These are phyloP conservation scores for Mycena pura DNA, from an alignment of 768 basidiomycete genomes.

Conservation along the genomic window DNA sequence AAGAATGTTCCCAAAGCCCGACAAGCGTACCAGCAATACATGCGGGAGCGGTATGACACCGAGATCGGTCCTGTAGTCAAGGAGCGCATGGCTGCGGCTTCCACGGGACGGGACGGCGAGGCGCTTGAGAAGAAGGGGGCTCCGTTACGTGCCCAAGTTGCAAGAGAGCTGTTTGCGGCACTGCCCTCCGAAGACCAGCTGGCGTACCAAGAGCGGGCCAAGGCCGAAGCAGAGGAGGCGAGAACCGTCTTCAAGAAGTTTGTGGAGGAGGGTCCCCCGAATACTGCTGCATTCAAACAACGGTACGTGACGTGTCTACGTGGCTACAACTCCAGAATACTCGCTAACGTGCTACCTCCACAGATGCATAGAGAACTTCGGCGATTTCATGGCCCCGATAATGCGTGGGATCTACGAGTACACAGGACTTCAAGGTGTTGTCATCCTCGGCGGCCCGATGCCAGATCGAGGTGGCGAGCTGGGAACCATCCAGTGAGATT, in stretches of 20 bases:
- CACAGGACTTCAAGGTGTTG: neutral
- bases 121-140: too few species aligned
- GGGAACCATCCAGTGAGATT: constrained; percentile 5
- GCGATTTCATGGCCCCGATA: neutral
- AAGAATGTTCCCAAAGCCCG: neutral
- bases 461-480: constrained; percentile 2
- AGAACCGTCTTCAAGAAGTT: neutral
- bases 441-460: constrained; percentile 7
- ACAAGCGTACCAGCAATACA: constrained; percentile 12
- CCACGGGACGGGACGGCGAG: neutral
- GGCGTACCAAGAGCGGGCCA: neutral
- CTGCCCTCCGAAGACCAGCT: neutral
- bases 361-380: constrained; percentile 5
- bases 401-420: constrained; percentile 1
- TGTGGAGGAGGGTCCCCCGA: neutral
- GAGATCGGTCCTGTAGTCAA: neutral
- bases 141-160: neutral
- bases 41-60: neutral
- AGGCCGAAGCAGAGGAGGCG: neutral
- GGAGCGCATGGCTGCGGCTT: neutral
- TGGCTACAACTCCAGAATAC: too few species aligned
- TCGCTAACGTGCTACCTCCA: neutral
- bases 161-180: neutral
- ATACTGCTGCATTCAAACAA: neutral
- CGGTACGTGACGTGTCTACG: neutral